Conservation (phyloP, 345 rosid species). For the Populus ilicifolia region DNA sequence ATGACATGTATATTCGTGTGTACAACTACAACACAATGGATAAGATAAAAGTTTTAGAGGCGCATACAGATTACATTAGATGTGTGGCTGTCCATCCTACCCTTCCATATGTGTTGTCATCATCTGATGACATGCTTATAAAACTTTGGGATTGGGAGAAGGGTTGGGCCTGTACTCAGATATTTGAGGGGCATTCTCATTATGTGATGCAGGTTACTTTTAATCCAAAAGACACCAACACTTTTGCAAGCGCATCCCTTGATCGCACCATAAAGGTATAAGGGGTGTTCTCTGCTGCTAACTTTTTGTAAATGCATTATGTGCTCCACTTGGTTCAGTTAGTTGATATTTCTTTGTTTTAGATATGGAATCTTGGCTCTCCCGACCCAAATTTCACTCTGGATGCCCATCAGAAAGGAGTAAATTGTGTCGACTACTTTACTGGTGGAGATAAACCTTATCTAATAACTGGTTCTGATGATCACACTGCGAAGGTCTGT, state of each 20-base stretch:
- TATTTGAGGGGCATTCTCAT: constrained; percentile 99
- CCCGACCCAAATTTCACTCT: constrained; percentile 91
- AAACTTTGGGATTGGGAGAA: constrained; percentile 99
- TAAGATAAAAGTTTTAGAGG: constrained; percentile 88
- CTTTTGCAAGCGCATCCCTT: constrained; percentile 97
- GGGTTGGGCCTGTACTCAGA: constrained; percentile 87
- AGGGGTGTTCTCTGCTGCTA: constrained; percentile 1
- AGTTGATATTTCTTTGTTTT: background rate
- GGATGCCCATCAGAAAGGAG: constrained; percentile 95
- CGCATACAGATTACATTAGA: constrained; percentile 94
- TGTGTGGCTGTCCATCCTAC: constrained; percentile 93
- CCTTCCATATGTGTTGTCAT: constrained; percentile 82
- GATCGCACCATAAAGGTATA: constrained; percentile 87
- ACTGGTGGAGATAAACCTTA: constrained; percentile 94
- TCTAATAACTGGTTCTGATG: constrained; percentile 88
- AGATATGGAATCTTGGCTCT: constrained; percentile 98
- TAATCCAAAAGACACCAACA: constrained; percentile 85
- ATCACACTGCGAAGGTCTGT: constrained; percentile 87
- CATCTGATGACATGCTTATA: constrained; percentile 98
- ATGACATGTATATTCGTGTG: constrained; percentile 85
- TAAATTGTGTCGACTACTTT: constrained; percentile 87
- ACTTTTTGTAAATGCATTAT: constrained; percentile 11
- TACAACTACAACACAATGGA: constrained; percentile 92
- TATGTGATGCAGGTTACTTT: constrained; percentile 98
- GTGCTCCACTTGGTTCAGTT: constrained; percentile 4